Conservation (phyloP, 495 filamentous ascomycete genomes). For the Penicillium roqueforti region DNA sequence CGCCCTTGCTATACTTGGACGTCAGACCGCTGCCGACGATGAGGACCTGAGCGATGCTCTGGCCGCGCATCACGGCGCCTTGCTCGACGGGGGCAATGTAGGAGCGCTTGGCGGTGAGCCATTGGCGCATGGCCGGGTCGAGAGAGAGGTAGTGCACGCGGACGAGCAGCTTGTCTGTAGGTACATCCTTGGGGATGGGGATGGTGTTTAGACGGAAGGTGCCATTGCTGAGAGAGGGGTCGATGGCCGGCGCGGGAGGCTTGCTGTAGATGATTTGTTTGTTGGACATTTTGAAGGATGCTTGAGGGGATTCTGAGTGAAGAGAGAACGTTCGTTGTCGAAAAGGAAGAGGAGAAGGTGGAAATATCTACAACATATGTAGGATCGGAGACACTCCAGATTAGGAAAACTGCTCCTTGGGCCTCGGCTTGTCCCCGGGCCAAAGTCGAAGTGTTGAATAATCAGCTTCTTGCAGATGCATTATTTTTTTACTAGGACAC, state of each 20-base stretch:
- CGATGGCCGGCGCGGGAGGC: constrained; percentile 36
- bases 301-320: background rate
- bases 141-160: constrained; percentile 68
- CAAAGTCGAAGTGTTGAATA: constrained; percentile 1
- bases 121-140: constrained; percentile 78
- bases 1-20: constrained; percentile 46
- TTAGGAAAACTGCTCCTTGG: constrained; percentile 30
- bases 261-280: constrained; percentile 44
- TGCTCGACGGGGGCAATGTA: constrained; percentile 64
- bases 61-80: constrained; percentile 65
- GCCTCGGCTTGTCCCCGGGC: constrained; percentile 19
- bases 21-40: constrained; percentile 35
- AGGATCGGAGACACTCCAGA: constrained; percentile 26
- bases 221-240: constrained; percentile 37
- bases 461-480: background rate
- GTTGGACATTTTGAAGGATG: constrained; percentile 29
- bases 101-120: constrained; percentile 63
- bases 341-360: background rate
- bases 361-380: background rate
- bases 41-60: constrained; percentile 52
- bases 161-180: constrained; percentile 61
- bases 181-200: constrained; percentile 41
- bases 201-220: constrained; percentile 53
- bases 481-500: background rate
- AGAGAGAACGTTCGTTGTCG: background rate